phyloP scores from a whole-genome alignment of 2,329 filamentous ascomycete genomes.

The Pseudogymnoascus sp. region DNA sequence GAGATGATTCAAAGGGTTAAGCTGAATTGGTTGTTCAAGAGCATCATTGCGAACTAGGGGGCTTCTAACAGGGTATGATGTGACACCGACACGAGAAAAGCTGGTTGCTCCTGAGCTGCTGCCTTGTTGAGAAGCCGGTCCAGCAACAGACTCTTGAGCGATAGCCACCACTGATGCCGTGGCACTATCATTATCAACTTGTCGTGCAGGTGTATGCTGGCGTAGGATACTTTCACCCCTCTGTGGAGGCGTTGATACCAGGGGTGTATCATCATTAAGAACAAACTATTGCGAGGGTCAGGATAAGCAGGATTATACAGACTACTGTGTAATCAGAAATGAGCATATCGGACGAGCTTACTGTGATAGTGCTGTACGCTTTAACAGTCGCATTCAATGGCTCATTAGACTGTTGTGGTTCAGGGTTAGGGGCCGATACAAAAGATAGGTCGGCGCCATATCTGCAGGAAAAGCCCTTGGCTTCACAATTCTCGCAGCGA shows the following conservation, averaged over 20 bases:
- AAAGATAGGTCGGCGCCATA: slow-evolving; percentile 9
- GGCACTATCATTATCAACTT: neutral
- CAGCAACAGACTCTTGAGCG: neutral
- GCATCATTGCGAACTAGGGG: neutral
- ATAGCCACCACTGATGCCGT: neutral
- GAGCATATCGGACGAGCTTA: neutral
- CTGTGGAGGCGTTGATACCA: neutral
- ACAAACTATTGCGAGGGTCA: neutral
- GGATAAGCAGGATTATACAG: neutral
- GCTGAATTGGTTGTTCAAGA: neutral
- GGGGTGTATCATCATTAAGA: neutral
- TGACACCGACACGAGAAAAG: neutral
- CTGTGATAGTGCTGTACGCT: neutral
- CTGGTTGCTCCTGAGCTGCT: neutral
- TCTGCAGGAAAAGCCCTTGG: slow-evolving; percentile 11
- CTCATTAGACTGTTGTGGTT: neutral
- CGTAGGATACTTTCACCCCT: neutral
- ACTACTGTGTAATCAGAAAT: neutral
- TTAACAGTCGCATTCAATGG: neutral
- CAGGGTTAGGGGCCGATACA: neutral
- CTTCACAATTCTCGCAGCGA: slow-evolving; percentile 11
- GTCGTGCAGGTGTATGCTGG: neutral
- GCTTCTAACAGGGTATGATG: neutral
- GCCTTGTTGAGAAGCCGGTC: neutral
- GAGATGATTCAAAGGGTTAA: neutral